Evolutionary conservation across 805 yeast species (phyloP), one percentile per base, ranked within the genome.

Genomic region (Huiozyma sinensis): DNA sequence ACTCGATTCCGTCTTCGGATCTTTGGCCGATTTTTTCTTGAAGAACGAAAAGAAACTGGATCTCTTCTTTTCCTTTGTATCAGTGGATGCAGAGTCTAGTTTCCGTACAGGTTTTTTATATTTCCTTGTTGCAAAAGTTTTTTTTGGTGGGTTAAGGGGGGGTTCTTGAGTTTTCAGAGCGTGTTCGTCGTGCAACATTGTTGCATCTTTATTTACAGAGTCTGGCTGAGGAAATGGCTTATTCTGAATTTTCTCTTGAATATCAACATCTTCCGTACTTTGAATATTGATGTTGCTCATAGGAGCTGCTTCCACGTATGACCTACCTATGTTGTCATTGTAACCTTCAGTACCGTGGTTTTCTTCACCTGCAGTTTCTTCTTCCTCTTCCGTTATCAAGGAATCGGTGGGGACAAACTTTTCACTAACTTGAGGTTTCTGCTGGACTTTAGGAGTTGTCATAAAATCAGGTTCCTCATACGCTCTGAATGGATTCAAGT

Each of bases 21-120:
- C 39, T 24, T 41, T 30, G 8, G 38, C 7, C 1, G 39, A 29
- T 35, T 54, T 59, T 38, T 48, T 58, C 43, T 50, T 56, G 17
- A 59, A 45, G 39, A 59, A 60, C n/a, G 63, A 59, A 43, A 60
- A 59, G 13, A 59, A 47, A 42, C 58, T 53, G 35, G 51, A 58
- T 39, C 48, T 56, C 43, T 51, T 48, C 46, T 50, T 37, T 47
- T 48, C 34, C 7, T 33, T 32, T 11, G 37, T 12, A 12, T 32
- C 34, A 32, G 10, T n/a, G 3, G 34, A 32, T 32, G n/a, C n/a
- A 32, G 34, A 32, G 4, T 17, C 24, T 17, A 31, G 11, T 11
- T 31, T 31, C 33, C 11, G 9, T 8, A 31, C 11, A 31, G 9
- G 11, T 11, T 31, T 31, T 4, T 31, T 11, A 9, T 31, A 11